Conservation (phyloP, 2,329 filamentous ascomycete species). For the Colletotrichum horii region DNA sequence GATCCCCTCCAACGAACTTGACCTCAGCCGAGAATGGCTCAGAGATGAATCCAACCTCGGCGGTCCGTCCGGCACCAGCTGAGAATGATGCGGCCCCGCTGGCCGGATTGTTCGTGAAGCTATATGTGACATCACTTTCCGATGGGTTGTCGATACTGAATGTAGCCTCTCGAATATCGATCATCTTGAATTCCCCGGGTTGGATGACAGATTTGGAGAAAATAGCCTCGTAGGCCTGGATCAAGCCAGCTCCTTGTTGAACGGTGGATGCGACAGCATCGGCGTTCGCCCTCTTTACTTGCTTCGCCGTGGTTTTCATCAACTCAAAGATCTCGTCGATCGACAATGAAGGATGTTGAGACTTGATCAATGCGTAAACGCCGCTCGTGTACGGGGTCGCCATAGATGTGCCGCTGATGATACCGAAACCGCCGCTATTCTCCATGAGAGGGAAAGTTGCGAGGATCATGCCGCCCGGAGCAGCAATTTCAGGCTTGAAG, state of each 20-base stretch:
- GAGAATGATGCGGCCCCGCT: slow-evolving; percentile 59
- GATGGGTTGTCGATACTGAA: slow-evolving; percentile 63
- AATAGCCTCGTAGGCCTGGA: slow-evolving; percentile 8
- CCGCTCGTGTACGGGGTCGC: slow-evolving; percentile 37
- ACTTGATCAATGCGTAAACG: slow-evolving; percentile 39
- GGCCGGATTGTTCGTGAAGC: slow-evolving; percentile 53
- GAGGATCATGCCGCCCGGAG: slow-evolving; percentile 38
- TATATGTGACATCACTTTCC: slow-evolving; percentile 52
- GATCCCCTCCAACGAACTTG: slow-evolving; percentile 39
- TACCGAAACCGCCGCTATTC: slow-evolving; percentile 30
- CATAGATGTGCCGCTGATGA: slow-evolving; percentile 41
- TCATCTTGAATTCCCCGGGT: slow-evolving; percentile 67
- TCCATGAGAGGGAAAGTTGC: slow-evolving; percentile 36
- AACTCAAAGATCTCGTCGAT: slow-evolving; percentile 31
- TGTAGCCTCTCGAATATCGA: slow-evolving; percentile 53
- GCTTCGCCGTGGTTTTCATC: slow-evolving; percentile 33
- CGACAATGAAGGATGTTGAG: slow-evolving; percentile 29
- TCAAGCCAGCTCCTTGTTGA: slow-evolving; percentile 17
- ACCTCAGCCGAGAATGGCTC: slow-evolving; percentile 49
- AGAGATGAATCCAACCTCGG: neutral
- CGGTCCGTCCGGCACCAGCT: neutral
- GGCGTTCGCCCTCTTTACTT: slow-evolving; percentile 24
- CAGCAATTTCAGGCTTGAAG: slow-evolving; percentile 35
- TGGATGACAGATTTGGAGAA: slow-evolving; percentile 36
- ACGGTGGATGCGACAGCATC: neutral